These are phyloP conservation scores for Balamuthia mandrillaris DNA, from an alignment of 208 protist species.

Conservation along the genomic window DNA sequence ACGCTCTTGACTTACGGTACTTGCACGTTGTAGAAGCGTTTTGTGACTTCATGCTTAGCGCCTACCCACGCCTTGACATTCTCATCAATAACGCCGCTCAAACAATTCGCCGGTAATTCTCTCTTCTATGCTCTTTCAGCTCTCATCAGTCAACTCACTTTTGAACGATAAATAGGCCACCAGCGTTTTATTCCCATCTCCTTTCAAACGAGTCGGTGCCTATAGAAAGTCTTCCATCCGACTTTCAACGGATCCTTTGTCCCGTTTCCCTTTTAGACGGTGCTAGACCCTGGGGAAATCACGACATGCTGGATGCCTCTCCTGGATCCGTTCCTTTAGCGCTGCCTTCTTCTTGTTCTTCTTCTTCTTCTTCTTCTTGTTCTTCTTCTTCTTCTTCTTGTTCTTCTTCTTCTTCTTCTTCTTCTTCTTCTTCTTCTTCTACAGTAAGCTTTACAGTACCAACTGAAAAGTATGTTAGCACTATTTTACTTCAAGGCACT, in stretches of 20 bases:
- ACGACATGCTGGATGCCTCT: too few species aligned
- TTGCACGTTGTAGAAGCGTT: constrained; percentile 88
- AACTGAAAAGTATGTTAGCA: background rate
- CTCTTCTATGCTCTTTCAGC: constrained; percentile 83
- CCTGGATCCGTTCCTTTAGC: too few species aligned
- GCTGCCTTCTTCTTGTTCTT: background rate
- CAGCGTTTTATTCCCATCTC: background rate
- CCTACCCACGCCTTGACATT: background rate
- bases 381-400: background rate
- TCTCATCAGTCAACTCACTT: background rate
- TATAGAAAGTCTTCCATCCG: background rate
- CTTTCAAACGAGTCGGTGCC: background rate
- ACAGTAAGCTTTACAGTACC: background rate
- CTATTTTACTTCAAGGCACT: too few species aligned
- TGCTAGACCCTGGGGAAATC: too few species aligned
- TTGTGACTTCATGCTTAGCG: constrained; percentile 69
- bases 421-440: background rate
- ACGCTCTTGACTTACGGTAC: constrained; percentile 89
- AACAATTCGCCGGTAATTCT: constrained; percentile 87
- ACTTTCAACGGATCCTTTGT: too few species aligned
- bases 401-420: background rate
- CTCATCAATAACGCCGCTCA: constrained; percentile 93
- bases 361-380: background rate
- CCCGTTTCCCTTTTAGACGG: too few species aligned
- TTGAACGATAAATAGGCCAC: background rate